These are phyloP conservation scores for thale cress (Arabidopsis thaliana) DNA, from an alignment of 345 rosid species.

Conservation along the genomic window TAIR10.1 NC_003070.9:2229501-2230000, in stretches of 20 bases:
- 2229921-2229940: slow-evolving; percentile 65
- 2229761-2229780: slow-evolving; percentile 78
- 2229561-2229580: not conserved
- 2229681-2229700: slow-evolving; percentile 3
- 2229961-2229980: slow-evolving; percentile 78
- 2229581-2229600: not conserved
- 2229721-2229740: not conserved
- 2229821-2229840: not conserved
- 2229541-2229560: not conserved
- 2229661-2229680: too few species aligned
- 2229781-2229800: slow-evolving; percentile 66
- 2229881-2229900: slow-evolving; percentile 78
- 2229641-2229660: too few species aligned
- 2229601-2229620: too few species aligned
- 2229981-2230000: not conserved
- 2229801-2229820: not conserved
- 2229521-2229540: not conserved
- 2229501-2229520: not conserved
- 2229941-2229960: slow-evolving; percentile 69
- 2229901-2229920: slow-evolving; percentile 71
- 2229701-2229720: not conserved
- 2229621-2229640: too few species aligned
- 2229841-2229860: not conserved
- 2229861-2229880: not conserved
- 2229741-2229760: slow-evolving; percentile 40